Evolutionary conservation across 2,329 filamentous ascomycete genomes (phyloP).

Genomic region (Sphaerulina vaccinii): DNA sequence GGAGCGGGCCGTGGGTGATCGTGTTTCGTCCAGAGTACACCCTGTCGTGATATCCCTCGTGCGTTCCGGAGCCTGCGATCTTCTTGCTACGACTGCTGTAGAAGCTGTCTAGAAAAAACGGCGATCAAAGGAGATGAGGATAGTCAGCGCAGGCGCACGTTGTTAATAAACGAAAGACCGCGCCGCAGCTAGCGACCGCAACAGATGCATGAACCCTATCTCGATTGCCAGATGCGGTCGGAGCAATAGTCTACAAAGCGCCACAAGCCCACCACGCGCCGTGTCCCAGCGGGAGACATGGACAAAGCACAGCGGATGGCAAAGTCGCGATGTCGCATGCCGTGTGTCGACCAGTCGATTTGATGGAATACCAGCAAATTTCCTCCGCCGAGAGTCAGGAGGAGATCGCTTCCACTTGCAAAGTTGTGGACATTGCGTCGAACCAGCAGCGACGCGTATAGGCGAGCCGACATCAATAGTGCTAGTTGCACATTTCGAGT

Average conservation of each 20-base stretch:
- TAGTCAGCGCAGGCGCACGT: constrained; percentile 15
- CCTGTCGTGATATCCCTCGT: background rate
- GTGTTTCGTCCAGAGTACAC: constrained; percentile 13
- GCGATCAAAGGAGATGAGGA: constrained; percentile 23
- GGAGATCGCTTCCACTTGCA: no score
- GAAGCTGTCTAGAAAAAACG: constrained; percentile 9
- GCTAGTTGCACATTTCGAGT: no score
- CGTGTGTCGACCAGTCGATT: no score
- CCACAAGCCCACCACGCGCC: constrained; percentile 5
- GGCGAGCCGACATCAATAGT: no score
- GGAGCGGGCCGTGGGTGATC: constrained; percentile 22
- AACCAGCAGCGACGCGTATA: no score
- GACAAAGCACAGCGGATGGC: no score
- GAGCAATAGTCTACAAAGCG: constrained; percentile 3
- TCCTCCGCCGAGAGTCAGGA: no score
- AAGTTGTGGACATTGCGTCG: no score
- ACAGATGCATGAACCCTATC: constrained; percentile 1
- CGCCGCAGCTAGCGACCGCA: background rate
- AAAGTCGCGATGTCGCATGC: no score
- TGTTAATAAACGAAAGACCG: constrained; percentile 1
- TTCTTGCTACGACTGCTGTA: constrained; percentile 11
- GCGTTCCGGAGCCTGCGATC: background rate
- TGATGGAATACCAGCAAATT: no score
- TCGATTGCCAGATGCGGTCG: constrained; percentile 5
- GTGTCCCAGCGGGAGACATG: background rate